Evolutionary conservation across 768 basidiomycete genomes (phyloP), one percentile per base, ranked within the genome.

Genomic region (Suillus tomentosus): DNA sequence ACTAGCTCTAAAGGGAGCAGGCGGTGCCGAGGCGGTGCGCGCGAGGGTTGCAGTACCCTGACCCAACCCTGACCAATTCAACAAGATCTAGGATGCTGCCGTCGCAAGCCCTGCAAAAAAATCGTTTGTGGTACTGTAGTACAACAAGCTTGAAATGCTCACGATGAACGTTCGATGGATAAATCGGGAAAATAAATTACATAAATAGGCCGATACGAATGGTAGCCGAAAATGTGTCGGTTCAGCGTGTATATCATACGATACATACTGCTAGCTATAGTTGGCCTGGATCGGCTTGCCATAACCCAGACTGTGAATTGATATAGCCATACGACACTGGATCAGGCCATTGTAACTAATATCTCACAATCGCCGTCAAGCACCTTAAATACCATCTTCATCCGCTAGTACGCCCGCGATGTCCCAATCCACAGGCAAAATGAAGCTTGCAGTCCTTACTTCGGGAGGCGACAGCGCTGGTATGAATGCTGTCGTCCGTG

Each of bases 381-480:
- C 53, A 36, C 34, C 50, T 58, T 39, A 56, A 59, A 36, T 59
- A 59, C 61, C 15, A 15, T 11, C 37, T 37, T n/a, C 61, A 55
- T 40, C 27, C 31, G 15, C 37, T 19, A 31, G 31, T 31, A 17
- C 50, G 5, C 37, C 24, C 51, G 19, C 53, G n/a, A 60, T 55
- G 58, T 19, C 62, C 22, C 47, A 31, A 48, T 34, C 66, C 17
- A 48, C 42, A 40, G 59, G 15, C 59, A 71, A 61, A 57, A 94
- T 95, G 88, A 95, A 94, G 81, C 85, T 97, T 73, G 96, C 96
- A 1, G 90, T 96, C 58, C 86, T 99, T 67, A 99, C 97, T 1
- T 93, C 91, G 3, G 97, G 96, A 54, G 96, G 97, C 73, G 97
- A 99, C 82, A 94, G 92, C 78, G 96, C 97, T 60, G 97, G 97